Conservation (phyloP, 352 stramenopile species). For the Globisporangium megalacanthum region DNA sequence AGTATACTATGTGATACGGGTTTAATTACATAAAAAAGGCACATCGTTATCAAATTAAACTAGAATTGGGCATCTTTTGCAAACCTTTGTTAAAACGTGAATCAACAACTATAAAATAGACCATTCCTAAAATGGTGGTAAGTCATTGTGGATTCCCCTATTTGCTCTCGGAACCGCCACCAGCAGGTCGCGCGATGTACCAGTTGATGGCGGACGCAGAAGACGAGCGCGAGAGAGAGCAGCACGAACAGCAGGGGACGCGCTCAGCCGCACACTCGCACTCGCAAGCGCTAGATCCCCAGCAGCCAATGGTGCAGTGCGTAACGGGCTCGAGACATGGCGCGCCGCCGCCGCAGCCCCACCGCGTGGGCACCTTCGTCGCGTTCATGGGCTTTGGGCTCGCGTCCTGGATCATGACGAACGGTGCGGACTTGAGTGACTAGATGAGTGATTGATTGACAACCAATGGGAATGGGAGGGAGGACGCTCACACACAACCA, state of each 20-base stretch:
- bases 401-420: conserved; percentile 65
- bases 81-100: too few relatives aligned
- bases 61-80: too few relatives aligned
- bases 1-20: too few relatives aligned
- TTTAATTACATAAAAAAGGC: too few relatives aligned
- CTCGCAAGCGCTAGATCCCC: background rate
- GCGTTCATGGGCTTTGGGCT: conserved; percentile 57
- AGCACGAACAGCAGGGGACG: background rate
- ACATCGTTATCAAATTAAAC: too few relatives aligned
- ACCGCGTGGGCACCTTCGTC: conserved; percentile 26
- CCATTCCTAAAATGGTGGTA: too few relatives aligned
- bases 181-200: background rate
- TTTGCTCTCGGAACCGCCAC: too few relatives aligned
- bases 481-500: conserved; percentile 1
- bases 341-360: conserved; percentile 2
- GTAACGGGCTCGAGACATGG: background rate
- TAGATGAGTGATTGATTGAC: background rate
- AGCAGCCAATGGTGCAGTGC: background rate
- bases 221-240: too few relatives aligned
- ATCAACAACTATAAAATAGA: too few relatives aligned
- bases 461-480: background rate
- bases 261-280: background rate
- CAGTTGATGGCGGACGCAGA: background rate
- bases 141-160: too few relatives aligned
- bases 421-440: conserved; percentile 18